Percentiles rank a stretch among this genome's conserved stretches.
Conservation (phyloP, 225 moss, liverwort and hornwort species). For the Takakia lepidozioides region DNA sequence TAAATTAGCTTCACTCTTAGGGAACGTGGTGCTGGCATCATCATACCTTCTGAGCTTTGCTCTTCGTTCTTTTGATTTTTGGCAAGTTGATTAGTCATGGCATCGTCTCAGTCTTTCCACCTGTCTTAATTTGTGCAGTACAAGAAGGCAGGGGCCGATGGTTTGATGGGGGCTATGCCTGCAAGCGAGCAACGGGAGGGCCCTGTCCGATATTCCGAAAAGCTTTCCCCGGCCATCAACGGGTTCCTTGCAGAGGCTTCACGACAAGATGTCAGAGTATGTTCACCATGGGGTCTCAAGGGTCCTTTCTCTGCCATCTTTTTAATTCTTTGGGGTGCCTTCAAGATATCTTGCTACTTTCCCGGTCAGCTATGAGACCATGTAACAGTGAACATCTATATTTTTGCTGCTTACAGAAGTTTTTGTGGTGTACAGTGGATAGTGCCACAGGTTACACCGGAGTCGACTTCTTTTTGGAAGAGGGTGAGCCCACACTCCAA, state of each 20-base stretch:
- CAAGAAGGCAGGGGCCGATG: slow-evolving; percentile 75
- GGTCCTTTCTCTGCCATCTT: no score
- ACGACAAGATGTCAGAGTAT: slow-evolving; percentile 71
- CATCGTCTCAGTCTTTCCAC: no score
- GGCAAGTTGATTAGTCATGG: no score
- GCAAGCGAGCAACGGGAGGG: slow-evolving; percentile 60
- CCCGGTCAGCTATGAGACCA: no score
- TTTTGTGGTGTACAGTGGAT: slow-evolving; percentile 40
- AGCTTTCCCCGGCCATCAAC: slow-evolving; percentile 82
- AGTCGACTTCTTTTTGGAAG: slow-evolving; percentile 74
- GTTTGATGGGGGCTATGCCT: slow-evolving; percentile 62
- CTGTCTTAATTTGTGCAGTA: slow-evolving; percentile 63
- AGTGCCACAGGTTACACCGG: slow-evolving; percentile 81
- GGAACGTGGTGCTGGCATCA: no score
- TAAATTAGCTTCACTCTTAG: no score
- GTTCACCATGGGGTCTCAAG: no score
- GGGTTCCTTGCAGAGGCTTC: slow-evolving; percentile 72
- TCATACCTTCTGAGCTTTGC: no score
- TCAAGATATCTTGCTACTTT: no score
- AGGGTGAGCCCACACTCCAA: slow-evolving; percentile 74
- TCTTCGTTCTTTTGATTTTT: no score
- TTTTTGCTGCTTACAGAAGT: slow-evolving; percentile 22
- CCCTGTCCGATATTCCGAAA: slow-evolving; percentile 72
- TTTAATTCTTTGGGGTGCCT: no score
- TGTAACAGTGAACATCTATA: no score